phyloP scores from a whole-genome alignment of 1,139 yeast genomes.

The Debaryomyces singareniensis region DNA sequence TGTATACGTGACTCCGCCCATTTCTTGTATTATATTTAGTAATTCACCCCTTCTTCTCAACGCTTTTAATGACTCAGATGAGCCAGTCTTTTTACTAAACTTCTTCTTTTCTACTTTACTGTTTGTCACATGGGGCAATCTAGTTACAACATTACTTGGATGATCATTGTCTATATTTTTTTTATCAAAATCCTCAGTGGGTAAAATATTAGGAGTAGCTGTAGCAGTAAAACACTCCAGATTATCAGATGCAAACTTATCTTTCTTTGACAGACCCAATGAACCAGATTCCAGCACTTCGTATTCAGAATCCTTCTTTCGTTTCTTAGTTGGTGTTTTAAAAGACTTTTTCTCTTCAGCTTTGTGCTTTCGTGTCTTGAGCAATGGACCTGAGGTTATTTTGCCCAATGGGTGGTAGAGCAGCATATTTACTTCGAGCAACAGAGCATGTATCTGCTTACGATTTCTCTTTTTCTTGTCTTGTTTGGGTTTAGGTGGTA shows the following conservation, averaged over 20 bases:
- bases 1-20: slow-evolving; percentile 39
- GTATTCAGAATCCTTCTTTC: not conserved
- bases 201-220: not conserved
- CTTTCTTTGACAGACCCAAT: slow-evolving; percentile 5
- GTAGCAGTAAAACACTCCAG: slow-evolving; percentile 1
- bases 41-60: slow-evolving; percentile 28
- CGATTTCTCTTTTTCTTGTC: slow-evolving; percentile 1
- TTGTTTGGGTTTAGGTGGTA: slow-evolving; percentile 2
- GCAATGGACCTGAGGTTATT: slow-evolving; percentile 16
- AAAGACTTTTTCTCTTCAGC: slow-evolving; percentile 7
- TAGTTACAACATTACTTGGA: not conserved
- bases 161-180: not conserved
- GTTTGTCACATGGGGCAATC: not conserved
- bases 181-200: not conserved
- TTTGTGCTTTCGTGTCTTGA: slow-evolving; percentile 13
- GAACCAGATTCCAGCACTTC: slow-evolving; percentile 4
- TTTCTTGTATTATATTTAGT: slow-evolving; percentile 27
- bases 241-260: slow-evolving; percentile 1
- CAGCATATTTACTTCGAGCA: slow-evolving; percentile 15
- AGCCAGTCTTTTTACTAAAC: slow-evolving; percentile 1
- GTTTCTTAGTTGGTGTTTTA: slow-evolving; percentile 5
- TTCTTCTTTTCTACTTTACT: slow-evolving; percentile 3
- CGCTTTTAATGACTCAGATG: slow-evolving; percentile 16
- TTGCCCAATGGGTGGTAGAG: slow-evolving; percentile 18
- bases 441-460: slow-evolving; percentile 5